Evolutionary conservation across 169 alveolate genomes (phyloP), one percentile per base, ranked within the genome.

Genomic region (Hammondia hammondi): DNA sequence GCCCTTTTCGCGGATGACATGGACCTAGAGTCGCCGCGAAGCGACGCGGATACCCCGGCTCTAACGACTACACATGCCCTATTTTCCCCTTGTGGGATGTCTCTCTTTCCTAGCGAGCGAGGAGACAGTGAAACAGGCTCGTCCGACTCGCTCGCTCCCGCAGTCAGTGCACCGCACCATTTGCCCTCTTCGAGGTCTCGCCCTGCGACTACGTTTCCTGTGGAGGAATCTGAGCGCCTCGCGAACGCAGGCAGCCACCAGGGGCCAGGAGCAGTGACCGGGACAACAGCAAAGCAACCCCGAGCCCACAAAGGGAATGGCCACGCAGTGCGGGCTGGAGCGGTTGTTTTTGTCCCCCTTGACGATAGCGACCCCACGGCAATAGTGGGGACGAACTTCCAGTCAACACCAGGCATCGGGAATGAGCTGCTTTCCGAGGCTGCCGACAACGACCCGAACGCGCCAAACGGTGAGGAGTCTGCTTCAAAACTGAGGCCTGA

Each of bases 1-100:
- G 95, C 95, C 37, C 92, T 92, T 35, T 92, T 92, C 32, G 92
- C 90, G 32, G 87, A 39, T 32, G 87, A 72, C 45, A 72, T n/a
- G 39, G 84, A 39, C 32, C 0, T 67, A 21, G 77, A 4, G 27
- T 67, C 77, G 32, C 77, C 77, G 14, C 43, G 43, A 52, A 14
- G 61, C 61, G 61, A 14, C 61, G 61, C 24, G 61, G 61, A 14
- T 14, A 52, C 61, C 77, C 32, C 77, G 5, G 77, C 10, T 6
- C 32, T 32, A 21, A 17, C 77, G 32, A 17, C 77, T 29, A 67
- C 35, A 29, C 77, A 67, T 29, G 35, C 77, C 32, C 77, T 67
- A 6, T 67, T 67, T 21, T 67, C 77, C 35, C 32, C 77, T 6
- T 27, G 77, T 7, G 77, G 27, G 32, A 0, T 27, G 77, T 67